phyloP scores from a whole-genome alignment of 306 rosid species.

The Sphenostylis stenocarpa region DNA sequence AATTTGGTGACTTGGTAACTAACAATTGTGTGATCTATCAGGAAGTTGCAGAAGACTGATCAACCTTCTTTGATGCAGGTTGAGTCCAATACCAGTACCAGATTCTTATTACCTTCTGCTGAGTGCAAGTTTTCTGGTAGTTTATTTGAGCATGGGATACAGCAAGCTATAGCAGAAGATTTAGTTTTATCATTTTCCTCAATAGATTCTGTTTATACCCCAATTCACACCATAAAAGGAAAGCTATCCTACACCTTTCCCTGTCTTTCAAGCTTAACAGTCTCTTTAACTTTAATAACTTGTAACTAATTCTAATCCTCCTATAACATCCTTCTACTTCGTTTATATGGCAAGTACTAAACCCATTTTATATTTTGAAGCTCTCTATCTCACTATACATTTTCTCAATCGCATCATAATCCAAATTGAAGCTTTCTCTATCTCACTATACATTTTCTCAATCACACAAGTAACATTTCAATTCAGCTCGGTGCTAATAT shows the following conservation, averaged over 20 bases:
- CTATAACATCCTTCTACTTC: not conserved
- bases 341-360: not conserved
- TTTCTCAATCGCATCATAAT: constrained; percentile 20
- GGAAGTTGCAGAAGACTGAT: not conserved
- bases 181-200: not conserved
- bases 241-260: not conserved
- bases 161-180: not conserved
- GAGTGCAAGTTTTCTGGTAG: not conserved
- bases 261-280: not conserved
- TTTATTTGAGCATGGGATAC: not conserved
- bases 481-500: not conserved
- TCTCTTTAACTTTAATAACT: not conserved
- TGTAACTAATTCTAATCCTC: too few relatives aligned
- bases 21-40: not conserved
- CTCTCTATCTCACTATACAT: not conserved
- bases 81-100: not conserved
- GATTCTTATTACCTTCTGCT: not conserved
- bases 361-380: not conserved
- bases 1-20: not conserved
- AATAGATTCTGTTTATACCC: not conserved
- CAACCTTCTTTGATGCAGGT: not conserved
- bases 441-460: not conserved
- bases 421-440: constrained; percentile 25
- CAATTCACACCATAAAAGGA: not conserved
- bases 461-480: not conserved